Base-by-base conservation (phyloP, 2,329 filamentous ascomycete genomes). In the Grosmannia serpens region DNA sequence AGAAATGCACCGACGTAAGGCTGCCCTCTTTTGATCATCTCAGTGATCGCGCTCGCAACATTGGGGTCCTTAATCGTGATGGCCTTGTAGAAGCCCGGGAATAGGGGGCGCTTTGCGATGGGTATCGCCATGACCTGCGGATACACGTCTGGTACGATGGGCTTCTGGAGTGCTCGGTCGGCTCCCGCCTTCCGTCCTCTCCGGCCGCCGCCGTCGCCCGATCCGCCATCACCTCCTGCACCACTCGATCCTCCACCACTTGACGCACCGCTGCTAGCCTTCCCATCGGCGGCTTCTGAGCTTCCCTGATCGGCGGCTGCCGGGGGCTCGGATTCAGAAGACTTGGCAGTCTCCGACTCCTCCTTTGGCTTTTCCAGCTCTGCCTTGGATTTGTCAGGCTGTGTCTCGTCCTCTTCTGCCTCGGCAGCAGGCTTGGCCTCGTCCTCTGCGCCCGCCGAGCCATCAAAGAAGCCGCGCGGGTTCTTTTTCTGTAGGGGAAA, bases 81-180 rank as follows among this genome's bases (percentile, higher is more conserved):
- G 11, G 94, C 92, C 74, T 99, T 99, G 77, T 99, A 99, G 73
- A 97, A 99, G 1, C 94, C 94, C 1, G 94, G 94, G 73, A 97
- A 99, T 15, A 99, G 77, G 13, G 94, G 94, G 57, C 94, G 82
- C 71, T 95, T 91, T 31, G 90, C 88, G 67, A 99, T 96, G 9
- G 94, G 94, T 58, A 99, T 95, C 2, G 92, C 92, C 81, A 99
- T 89, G 58, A 99, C 91, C 70, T 97, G 94, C 4, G 94, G 94
- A 70, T 99, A 99, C 50, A 96, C 86, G 62, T 99, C 94, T 17
- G 94, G 94, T 17, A 97, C 87, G 3, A 87, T 83, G 1, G 91
- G 88, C 74, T 97, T 97, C 66, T 90, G 84, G 46, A 97, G 78
- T 27, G 88, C 85, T 67, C 84, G 85, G 61, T 94, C 89, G 8